Conservation (phyloP, 2,329 filamentous ascomycete genomes). For the Colletotrichum magnum region DNA sequence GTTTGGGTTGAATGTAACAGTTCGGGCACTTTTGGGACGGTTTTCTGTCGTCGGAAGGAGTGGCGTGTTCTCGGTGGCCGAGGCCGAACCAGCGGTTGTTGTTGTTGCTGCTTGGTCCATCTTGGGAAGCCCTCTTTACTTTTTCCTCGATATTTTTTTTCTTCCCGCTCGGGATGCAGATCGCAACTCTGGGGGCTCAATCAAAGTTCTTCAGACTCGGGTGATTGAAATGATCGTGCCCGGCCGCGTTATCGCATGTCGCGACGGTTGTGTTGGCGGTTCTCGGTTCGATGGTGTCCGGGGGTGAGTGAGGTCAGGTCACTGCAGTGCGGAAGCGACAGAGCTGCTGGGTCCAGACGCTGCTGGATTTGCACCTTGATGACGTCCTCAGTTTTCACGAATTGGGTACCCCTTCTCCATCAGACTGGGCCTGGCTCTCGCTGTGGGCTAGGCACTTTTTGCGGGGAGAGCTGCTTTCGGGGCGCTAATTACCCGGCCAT, state of each 20-base stretch:
- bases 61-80: constrained; percentile 52
- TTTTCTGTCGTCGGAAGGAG: constrained; percentile 50
- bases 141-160: neutral
- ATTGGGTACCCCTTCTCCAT: constrained; percentile 22
- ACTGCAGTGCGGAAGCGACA: constrained; percentile 31
- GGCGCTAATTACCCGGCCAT: constrained; percentile 37
- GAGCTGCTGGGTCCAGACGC: constrained; percentile 29
- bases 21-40: constrained; percentile 67
- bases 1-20: constrained; percentile 83
- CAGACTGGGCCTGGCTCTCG: constrained; percentile 17
- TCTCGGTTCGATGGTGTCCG: constrained; percentile 20
- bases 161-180: constrained; percentile 20
- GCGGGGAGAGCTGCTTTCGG: constrained; percentile 41
- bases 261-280: constrained; percentile 20
- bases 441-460: constrained; percentile 36
- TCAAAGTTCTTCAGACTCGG: constrained; percentile 10
- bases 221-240: constrained; percentile 3
- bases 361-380: constrained; percentile 40
- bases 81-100: constrained; percentile 30
- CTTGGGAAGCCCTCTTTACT: constrained; percentile 9
- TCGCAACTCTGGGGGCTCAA: constrained; percentile 26
- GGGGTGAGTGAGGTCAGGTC: constrained; percentile 32
- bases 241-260: constrained; percentile 33
- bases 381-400: constrained; percentile 40
- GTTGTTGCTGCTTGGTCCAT: constrained; percentile 41